Evolutionary conservation across 2,329 filamentous ascomycete species (phyloP), one percentile per base, ranked within the genome.

Genomic region (Fonsecaea erecta): DNA sequence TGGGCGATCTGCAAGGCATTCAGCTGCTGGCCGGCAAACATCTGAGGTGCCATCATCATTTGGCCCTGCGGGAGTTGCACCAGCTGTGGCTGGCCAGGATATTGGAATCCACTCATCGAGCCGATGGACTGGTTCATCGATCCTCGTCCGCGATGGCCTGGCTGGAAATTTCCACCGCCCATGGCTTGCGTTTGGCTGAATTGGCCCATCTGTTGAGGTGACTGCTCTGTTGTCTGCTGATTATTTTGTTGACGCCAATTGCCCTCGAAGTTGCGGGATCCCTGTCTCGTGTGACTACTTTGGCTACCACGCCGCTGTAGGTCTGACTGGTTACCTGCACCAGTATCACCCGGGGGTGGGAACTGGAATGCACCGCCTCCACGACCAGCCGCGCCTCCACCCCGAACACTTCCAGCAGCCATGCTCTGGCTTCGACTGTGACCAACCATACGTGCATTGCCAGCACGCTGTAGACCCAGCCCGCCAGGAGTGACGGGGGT

Each of bases 231-330:
- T 70, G 81, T 79, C 64, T 82, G 81, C 71, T 66, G 72, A 57
- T 66, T 82, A 69, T 86, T 86, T 72, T 91, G 93, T 74, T 93
- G 96, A 73, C 95, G 91, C 95, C 95, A 99, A 80, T 99, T 99
- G 73, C 93, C 89, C 72, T 99, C 95, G 75, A 98, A 98, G 80
- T 98, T 99, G 69, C 95, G 88, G 26, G 95, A 99, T 11, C 87
- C 87, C 34, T 89, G 90, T 68, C 95, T 88, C 69, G 86, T 89
- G 76, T 99, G 95, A 63, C 92, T 90, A 48, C 78, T 73, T 70
- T 87, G 85, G 73, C 90, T 91, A 72, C 90, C 88, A 72, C 92
- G 90, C 67, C 91, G 89, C 71, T 88, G 84, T 75, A 93, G 90
- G 71, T 95, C 92, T 14, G 80, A 75, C 68, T 81, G 78, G 67